These are phyloP conservation scores for Eucalyptus grandis DNA, from an alignment of 345 rosid species.

Conservation along the genomic window DNA sequence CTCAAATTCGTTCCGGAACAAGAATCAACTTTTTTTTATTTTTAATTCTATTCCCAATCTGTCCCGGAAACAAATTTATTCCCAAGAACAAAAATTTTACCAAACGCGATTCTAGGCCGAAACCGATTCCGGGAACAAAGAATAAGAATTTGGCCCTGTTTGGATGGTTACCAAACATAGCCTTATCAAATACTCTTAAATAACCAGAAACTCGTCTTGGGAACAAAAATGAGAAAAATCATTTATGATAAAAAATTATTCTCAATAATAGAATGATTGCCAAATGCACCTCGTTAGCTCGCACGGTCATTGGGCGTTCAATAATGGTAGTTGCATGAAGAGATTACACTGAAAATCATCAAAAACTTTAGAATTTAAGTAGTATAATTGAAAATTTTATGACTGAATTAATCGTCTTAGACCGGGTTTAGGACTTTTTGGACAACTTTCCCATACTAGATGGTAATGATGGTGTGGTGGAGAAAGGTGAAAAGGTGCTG, in stretches of 20 bases:
- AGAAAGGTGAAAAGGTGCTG: neutral
- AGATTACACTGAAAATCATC: rapidly evolving
- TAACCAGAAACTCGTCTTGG: rapidly evolving
- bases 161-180: no score
- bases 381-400: rapidly evolving
- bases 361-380: no score
- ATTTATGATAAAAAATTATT: rapidly evolving
- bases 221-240: rapidly evolving
- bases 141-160: no score
- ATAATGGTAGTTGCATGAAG: rapidly evolving
- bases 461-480: no score
- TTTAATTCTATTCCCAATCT: no score
- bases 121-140: no score
- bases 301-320: neutral
- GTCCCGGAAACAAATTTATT: no score
- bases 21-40: no score
- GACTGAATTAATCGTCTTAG: rapidly evolving
- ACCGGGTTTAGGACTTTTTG: rapidly evolving
- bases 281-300: rapidly evolving
- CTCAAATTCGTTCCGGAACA: no score
- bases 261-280: rapidly evolving
- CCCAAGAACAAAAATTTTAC: no score
- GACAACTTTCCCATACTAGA: no score
- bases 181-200: rapidly evolving
- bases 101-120: no score